Evolutionary conservation across 139 green algal genomes (phyloP).

Genomic region (Chlamydomonas incerta): DNA sequence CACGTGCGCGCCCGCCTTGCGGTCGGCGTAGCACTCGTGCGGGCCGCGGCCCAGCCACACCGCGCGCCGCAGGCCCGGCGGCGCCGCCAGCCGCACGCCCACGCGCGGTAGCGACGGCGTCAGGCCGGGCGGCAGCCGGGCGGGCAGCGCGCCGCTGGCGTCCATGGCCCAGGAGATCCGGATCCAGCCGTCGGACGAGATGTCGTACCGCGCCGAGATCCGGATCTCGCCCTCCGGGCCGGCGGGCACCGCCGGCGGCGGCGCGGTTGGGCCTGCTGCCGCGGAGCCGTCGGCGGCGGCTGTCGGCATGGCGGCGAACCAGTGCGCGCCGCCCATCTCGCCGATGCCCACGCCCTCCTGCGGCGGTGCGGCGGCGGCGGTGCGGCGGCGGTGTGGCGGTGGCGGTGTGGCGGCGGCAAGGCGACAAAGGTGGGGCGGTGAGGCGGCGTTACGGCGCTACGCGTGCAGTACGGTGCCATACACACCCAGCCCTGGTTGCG

Average conservation of each 20-base stretch:
- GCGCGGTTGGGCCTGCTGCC: background rate
- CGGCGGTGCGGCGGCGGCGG: background rate
- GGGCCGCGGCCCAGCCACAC: slow-evolving; percentile 88
- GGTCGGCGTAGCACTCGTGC: slow-evolving; percentile 94
- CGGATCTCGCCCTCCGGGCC: slow-evolving; percentile 50
- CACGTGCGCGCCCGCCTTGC: slow-evolving; percentile 60
- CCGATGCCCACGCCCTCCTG: slow-evolving; percentile 64
- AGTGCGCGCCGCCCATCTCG: slow-evolving; percentile 77
- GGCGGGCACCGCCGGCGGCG: background rate
- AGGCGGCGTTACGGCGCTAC: too few species aligned
- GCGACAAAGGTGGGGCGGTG: background rate
- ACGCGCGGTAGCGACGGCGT: slow-evolving; percentile 74
- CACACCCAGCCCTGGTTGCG: too few species aligned
- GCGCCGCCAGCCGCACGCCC: slow-evolving; percentile 68
- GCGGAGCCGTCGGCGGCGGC: background rate
- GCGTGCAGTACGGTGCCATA: too few species aligned
- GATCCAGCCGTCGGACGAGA: slow-evolving; percentile 57
- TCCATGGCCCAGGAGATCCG: slow-evolving; percentile 75
- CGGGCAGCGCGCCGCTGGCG: slow-evolving; percentile 68
- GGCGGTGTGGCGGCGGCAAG: background rate
- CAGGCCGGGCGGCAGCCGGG: slow-evolving; percentile 55
- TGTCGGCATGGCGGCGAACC: slow-evolving; percentile 56
- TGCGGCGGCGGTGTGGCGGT: background rate
- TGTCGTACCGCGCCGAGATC: slow-evolving; percentile 57
- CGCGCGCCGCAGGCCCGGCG: slow-evolving; percentile 29